phyloP scores from a whole-genome alignment of 108 stramenopile genomes.

The Skeletonema marinoi region DNA sequence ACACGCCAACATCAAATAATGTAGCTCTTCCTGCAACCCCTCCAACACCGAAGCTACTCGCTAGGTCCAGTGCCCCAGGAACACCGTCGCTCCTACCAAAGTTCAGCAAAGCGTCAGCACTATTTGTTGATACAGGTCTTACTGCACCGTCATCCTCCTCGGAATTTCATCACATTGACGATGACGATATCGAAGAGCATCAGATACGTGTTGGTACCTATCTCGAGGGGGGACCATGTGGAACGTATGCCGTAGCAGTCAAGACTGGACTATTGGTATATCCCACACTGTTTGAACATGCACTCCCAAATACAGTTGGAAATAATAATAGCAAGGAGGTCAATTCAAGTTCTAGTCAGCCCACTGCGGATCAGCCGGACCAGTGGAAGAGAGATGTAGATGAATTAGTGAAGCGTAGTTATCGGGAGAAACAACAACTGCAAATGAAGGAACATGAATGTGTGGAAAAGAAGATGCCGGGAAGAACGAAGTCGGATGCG shows the following conservation, averaged over 20 bases:
- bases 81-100: neutral
- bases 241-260: constrained; percentile 49
- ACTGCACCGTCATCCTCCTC: neutral
- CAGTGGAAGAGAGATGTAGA: constrained; percentile 38
- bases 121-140: neutral
- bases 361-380: constrained; percentile 10
- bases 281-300: constrained; percentile 43
- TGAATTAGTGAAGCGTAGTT: constrained; percentile 36
- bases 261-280: constrained; percentile 39
- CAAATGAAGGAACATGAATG: neutral
- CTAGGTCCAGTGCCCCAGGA: neutral
- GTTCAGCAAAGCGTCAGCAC: neutral
- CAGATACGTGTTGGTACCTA: constrained; percentile 46
- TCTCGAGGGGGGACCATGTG: constrained; percentile 42
- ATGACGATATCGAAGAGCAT: constrained; percentile 33
- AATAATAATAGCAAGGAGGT: neutral
- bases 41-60: neutral
- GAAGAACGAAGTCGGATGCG: neutral
- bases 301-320: neutral
- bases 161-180: constrained; percentile 2
- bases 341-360: neutral
- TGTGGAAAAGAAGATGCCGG: neutral
- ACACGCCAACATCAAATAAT: too few species aligned
- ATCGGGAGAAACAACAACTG: constrained; percentile 8
- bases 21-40: neutral